phyloP scores from a whole-genome alignment of 2,329 filamentous ascomycete genomes.

The Ambrosiella cleistominuta region DNA sequence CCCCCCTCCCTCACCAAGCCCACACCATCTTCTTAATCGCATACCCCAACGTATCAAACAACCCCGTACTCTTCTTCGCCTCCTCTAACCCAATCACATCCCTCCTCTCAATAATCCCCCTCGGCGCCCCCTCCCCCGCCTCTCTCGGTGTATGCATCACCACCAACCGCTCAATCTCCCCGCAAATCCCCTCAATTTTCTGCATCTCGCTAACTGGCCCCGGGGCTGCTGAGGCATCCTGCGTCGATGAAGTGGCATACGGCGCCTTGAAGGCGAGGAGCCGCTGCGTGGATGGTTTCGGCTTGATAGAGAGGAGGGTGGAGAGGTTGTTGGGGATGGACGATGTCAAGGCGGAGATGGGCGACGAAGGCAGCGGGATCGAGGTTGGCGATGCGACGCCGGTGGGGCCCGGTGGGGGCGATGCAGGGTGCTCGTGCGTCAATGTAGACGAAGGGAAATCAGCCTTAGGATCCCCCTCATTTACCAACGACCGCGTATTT shows the following conservation, averaged over 20 bases:
- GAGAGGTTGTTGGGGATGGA: conserved; percentile 22
- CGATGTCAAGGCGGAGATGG: conserved; percentile 12
- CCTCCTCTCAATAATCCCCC: conserved; percentile 33
- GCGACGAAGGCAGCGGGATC: conserved; percentile 2
- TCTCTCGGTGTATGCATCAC: conserved; percentile 26
- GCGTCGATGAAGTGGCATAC: conserved; percentile 33
- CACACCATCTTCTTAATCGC: conserved; percentile 88
- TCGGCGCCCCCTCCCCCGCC: conserved; percentile 23
- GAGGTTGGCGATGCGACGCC: neutral
- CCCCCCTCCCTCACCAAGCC: conserved; percentile 27
- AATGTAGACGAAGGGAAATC: neutral
- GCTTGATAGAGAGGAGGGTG: conserved; percentile 25
- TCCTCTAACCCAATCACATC: conserved; percentile 74
- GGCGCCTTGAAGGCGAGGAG: conserved; percentile 39
- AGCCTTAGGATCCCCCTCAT: neutral
- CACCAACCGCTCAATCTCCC: conserved; percentile 57
- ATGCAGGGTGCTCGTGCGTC: neutral
- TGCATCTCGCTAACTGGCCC: conserved; percentile 32
- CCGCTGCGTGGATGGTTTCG: conserved; percentile 20
- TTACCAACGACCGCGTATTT: conserved; percentile 69
- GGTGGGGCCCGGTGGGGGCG: neutral
- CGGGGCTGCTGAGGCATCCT: conserved; percentile 31
- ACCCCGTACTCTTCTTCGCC: conserved; percentile 69
- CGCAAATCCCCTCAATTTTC: conserved; percentile 46
- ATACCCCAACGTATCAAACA: conserved; percentile 76